A percentile compares a stretch with the other conserved stretches of the same genome.
Conservation (phyloP, 257 asterid species). For the Solanum virginianum region DNA sequence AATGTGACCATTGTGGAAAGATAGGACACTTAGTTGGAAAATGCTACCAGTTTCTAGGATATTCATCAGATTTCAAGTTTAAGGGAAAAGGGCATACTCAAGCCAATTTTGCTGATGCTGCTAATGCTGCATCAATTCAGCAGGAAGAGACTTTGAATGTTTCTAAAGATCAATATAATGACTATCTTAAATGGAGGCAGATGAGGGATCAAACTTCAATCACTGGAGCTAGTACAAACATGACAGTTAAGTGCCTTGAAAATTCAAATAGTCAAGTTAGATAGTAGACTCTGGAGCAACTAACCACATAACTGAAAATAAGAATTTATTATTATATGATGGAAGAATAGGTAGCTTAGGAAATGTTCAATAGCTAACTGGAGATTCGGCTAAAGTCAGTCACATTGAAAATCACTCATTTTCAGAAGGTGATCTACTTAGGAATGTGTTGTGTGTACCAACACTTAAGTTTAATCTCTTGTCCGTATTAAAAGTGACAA, state of each 20-base stretch:
- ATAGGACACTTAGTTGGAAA: too few species aligned
- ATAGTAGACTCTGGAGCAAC: not conserved
- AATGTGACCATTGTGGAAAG: not conserved
- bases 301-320: too few species aligned
- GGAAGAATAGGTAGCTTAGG: not conserved
- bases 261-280: not conserved
- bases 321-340: not conserved
- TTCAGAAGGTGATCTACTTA: too few species aligned
- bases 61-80: fast-evolving
- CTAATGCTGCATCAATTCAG: too few species aligned
- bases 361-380: not conserved
- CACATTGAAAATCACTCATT: not conserved
- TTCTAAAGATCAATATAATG: too few species aligned
- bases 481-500: too few species aligned
- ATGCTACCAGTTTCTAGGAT: not conserved
- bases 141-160: too few species aligned
- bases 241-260: too few species aligned
- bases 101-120: not conserved
- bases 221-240: too few species aligned
- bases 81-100: not conserved
- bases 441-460: too few species aligned
- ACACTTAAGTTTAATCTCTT: too few species aligned
- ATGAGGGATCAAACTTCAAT: not conserved
- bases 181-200: too few species aligned
- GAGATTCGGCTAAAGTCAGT: not conserved